These are phyloP conservation scores for Leccinum subgranulosum DNA, from an alignment of 768 basidiomycete species.

Conservation along the genomic window DNA sequence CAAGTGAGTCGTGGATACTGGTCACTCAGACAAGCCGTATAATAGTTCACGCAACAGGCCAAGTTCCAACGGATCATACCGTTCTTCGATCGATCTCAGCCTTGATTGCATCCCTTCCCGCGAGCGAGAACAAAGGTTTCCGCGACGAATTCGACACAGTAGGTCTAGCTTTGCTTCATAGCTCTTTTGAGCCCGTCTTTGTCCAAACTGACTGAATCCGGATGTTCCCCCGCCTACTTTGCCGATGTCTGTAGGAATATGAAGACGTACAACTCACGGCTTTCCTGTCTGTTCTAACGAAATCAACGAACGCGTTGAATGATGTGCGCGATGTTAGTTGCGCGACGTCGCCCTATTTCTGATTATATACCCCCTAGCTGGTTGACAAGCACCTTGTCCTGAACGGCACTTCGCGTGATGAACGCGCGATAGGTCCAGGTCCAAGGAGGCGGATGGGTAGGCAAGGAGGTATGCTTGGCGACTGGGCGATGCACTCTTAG, in stretches of 20 bases:
- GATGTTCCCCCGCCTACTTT: background rate
- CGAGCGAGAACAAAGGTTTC: slow-evolving; percentile 80
- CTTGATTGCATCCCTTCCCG: slow-evolving; percentile 83
- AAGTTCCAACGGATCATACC: slow-evolving; percentile 72
- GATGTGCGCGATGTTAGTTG: slow-evolving; percentile 57
- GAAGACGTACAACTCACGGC: slow-evolving; percentile 93
- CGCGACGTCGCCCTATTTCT: background rate
- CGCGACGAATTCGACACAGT: slow-evolving; percentile 88
- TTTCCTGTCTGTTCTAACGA: slow-evolving; percentile 84
- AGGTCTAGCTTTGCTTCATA: slow-evolving; percentile 19
- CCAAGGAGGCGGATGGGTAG: slow-evolving; percentile 52
- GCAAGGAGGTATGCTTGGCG: slow-evolving; percentile 42
- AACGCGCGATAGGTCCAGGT: slow-evolving; percentile 41
- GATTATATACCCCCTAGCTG: slow-evolving; percentile 39
- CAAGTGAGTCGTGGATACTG: slow-evolving; percentile 46
- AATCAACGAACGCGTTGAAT: slow-evolving; percentile 82
- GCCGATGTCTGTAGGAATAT: slow-evolving; percentile 65
- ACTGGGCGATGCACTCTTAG: slow-evolving; percentile 55
- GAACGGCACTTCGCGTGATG: slow-evolving; percentile 53
- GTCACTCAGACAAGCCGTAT: background rate
- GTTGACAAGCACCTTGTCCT: slow-evolving; percentile 76
- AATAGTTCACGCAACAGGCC: slow-evolving; percentile 41
- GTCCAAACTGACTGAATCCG: background rate
- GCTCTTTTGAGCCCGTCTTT: background rate
- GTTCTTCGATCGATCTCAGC: slow-evolving; percentile 83